These are phyloP conservation scores for Aphanomyces invadans DNA, from an alignment of 352 stramenopile genomes.

Conservation along the genomic window DNA sequence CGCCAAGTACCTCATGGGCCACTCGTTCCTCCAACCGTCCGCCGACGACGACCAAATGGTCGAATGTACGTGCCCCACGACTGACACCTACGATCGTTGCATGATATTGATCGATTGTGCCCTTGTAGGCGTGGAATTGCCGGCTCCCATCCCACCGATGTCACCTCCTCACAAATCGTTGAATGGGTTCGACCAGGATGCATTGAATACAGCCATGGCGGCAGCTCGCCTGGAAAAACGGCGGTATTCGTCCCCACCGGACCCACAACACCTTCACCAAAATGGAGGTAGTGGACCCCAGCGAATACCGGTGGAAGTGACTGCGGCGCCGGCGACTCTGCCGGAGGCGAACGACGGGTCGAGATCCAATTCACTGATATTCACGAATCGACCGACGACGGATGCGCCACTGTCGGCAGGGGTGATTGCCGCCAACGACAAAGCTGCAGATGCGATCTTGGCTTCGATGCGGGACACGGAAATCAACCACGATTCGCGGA, in stretches of 20 bases:
- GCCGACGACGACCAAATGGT: constrained; percentile 77
- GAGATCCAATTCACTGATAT: constrained; percentile 4
- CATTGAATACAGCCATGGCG: background rate
- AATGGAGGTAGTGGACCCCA: background rate
- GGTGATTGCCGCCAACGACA: background rate
- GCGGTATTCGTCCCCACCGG: background rate
- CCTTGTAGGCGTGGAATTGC: background rate
- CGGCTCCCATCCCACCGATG: background rate
- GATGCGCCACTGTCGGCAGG: constrained; percentile 11
- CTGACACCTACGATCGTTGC: background rate
- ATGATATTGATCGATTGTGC: too few species aligned
- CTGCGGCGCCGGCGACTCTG: background rate
- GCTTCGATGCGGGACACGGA: constrained; percentile 4
- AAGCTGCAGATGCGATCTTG: constrained; percentile 4
- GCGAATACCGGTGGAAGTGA: background rate
- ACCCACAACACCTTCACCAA: background rate
- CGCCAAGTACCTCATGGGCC: constrained; percentile 64
- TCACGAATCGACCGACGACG: constrained; percentile 9
- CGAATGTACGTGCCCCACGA: constrained; percentile 27
- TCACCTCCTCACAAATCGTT: background rate
- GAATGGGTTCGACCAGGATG: background rate
- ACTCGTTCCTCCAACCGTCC: constrained; percentile 69
- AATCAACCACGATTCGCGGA: constrained; percentile 13
- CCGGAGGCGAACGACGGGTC: background rate
- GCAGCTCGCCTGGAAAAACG: background rate